These are phyloP conservation scores for Dactylonectria macrodidyma DNA, from an alignment of 2,329 filamentous ascomycete genomes.

Conservation along the genomic window DNA sequence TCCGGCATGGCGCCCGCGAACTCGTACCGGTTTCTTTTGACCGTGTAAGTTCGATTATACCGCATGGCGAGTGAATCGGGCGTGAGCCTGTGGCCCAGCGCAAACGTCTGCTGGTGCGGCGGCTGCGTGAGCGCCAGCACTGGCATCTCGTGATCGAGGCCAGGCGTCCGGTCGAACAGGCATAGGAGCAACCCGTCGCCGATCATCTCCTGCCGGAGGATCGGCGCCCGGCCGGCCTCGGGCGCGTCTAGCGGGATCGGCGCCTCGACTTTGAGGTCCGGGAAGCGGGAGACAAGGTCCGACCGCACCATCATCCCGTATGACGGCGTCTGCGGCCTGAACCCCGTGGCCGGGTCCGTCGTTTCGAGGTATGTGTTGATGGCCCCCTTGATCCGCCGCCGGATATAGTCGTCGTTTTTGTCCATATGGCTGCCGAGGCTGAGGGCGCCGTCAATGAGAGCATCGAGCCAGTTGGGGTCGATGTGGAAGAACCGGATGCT, in stretches of 20 bases:
- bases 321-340: not conserved
- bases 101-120: conserved; percentile 56
- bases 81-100: conserved; percentile 38
- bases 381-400: not conserved
- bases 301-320: not conserved
- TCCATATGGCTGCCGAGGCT: not conserved
- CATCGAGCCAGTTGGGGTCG: conserved; percentile 1
- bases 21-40: conserved; percentile 5
- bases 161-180: conserved; percentile 50
- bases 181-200: conserved; percentile 51
- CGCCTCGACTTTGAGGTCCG: not conserved
- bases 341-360: not conserved
- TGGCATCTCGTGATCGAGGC: conserved; percentile 43
- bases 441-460: not conserved
- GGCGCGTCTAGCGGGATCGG: not conserved
- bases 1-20: not conserved
- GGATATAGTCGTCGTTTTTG: not conserved
- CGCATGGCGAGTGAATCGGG: conserved; percentile 17
- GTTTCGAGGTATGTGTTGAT: not conserved
- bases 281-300: not conserved
- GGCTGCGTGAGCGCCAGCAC: conserved; percentile 53
- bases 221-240: conserved; percentile 28
- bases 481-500: conserved; percentile 16
- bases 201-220: conserved; percentile 53
- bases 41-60: conserved; percentile 46